These are phyloP conservation scores for Cytospora piceicola DNA, from an alignment of 2,329 filamentous ascomycete species.

Conservation along the genomic window DNA sequence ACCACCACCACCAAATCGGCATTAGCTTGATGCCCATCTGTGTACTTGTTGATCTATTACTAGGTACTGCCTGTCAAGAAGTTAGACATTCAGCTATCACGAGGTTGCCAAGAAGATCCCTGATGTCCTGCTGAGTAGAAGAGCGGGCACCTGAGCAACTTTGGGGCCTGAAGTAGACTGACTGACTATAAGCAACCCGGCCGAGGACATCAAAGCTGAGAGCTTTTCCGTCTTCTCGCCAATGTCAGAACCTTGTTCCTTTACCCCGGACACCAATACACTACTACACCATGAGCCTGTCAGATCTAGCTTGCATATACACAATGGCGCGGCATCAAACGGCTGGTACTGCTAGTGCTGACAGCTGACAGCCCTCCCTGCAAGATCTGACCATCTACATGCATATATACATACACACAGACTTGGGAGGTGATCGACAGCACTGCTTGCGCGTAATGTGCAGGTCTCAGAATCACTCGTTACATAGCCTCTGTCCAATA, in stretches of 20 bases:
- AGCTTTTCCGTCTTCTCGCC: not conserved
- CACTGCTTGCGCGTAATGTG: not conserved
- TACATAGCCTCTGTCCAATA: not conserved
- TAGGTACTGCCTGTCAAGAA: not conserved
- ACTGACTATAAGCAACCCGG: too few species aligned
- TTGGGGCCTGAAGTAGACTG: too few species aligned
- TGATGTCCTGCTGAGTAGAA: too few species aligned
- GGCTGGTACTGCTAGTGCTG: not conserved
- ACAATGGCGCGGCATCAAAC: not conserved
- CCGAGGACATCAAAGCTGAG: not conserved
- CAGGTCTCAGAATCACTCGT: too few species aligned
- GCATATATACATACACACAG: not conserved
- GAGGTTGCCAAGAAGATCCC: too few species aligned
- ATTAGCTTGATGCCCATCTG: conserved; percentile 2
- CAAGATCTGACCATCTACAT: not conserved
- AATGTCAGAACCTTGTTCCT: not conserved
- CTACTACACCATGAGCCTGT: not conserved
- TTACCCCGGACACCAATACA: not conserved
- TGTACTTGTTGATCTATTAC: not conserved
- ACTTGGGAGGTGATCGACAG: not conserved
- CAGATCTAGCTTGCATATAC: not conserved
- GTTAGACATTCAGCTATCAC: too few species aligned
- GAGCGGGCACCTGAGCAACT: too few species aligned
- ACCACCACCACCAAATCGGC: conserved; percentile 2
- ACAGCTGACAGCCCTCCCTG: not conserved